Evolutionary conservation across 345 rosid species (phyloP).

Genomic region (Pistacia vera): DNA sequence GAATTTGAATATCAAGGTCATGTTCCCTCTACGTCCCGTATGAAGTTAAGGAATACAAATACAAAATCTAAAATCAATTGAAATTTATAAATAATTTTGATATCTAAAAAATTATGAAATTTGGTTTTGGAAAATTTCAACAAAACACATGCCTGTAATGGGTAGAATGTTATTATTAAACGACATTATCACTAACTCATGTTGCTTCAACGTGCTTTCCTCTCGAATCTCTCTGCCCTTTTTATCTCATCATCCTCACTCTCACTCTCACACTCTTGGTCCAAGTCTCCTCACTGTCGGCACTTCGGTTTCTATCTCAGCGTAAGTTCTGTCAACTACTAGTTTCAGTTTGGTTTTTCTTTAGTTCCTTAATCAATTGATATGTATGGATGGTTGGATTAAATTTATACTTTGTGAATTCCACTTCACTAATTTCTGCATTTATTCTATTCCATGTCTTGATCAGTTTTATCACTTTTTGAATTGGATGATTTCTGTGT

Average conservation of each 20-base stretch:
- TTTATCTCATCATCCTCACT: background rate
- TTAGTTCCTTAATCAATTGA: background rate
- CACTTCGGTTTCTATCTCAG: slow-evolving; percentile 15
- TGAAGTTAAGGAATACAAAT: no score
- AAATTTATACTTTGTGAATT: background rate
- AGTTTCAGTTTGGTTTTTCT: background rate
- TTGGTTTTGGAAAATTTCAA: no score
- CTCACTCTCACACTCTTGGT: slow-evolving; percentile 13
- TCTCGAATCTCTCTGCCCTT: slow-evolving; percentile 10
- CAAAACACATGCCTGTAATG: no score
- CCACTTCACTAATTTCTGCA: background rate
- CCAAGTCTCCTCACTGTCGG: slow-evolving; percentile 1
- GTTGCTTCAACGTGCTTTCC: slow-evolving; percentile 24
- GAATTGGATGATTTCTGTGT: background rate
- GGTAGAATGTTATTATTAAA: background rate
- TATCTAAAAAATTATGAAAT: no score
- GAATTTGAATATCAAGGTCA: no score
- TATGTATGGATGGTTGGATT: background rate
- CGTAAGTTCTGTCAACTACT: slow-evolving; percentile 31
- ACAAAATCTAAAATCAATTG: no score
- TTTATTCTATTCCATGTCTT: background rate
- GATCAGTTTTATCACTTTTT: background rate
- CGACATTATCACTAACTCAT: slow-evolving; percentile 24
- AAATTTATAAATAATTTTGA: no score
- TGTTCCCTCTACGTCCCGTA: no score